Evolutionary conservation across 257 asterid genomes (phyloP), one percentile per base, ranked within the genome.

Genomic region (Nicotiana obtusifolia): DNA sequence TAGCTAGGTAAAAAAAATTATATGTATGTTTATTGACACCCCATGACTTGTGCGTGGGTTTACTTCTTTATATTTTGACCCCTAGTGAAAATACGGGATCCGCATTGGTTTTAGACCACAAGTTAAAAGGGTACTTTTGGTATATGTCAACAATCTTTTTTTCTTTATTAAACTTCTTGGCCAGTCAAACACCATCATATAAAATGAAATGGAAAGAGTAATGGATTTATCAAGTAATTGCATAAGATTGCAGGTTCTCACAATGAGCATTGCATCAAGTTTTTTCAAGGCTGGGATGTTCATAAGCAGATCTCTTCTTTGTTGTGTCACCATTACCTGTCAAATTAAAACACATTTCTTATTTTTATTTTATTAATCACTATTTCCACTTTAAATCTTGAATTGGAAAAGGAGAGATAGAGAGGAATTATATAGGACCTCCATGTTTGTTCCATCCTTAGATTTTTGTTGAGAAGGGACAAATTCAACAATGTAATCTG

Each of bases 401-500:
- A 73, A 73, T 14, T 24, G 15, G 1, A 73, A 73, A 73, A 73
- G 1, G 49, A 75, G 28, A 60, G 54, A 31, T 5, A 44, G 81
- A 59, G 1, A 5, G 19, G 22, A 20, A 65, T 37, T 9, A 19
- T 2, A 59, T 49, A 6, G 69, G 78, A 94, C 98, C 94, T 95
- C 98, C 90, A 95, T 91, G 8, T 7, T 81, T 15, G 94, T 66
- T 82, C 99, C 99, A 71, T 92, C 97, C 83, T 91, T 91, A 0
- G 94, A 54, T 82, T 84, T 80, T 82, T 93, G 98, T 79, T 91
- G 91, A 80, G 98, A 88, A 78, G 99, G 88, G n/a, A 92, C 96
- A 64, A 95, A 87, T 83, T 95, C 99, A 47, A 95, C 98, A 64
- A 95, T 92, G 87, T 88, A 84, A 86, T 95, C 98, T 4, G 99